Evolutionary conservation across 768 basidiomycete genomes (phyloP), one percentile per base, ranked within the genome.

Genomic region (Phlebiopsis flavidoalba): DNA sequence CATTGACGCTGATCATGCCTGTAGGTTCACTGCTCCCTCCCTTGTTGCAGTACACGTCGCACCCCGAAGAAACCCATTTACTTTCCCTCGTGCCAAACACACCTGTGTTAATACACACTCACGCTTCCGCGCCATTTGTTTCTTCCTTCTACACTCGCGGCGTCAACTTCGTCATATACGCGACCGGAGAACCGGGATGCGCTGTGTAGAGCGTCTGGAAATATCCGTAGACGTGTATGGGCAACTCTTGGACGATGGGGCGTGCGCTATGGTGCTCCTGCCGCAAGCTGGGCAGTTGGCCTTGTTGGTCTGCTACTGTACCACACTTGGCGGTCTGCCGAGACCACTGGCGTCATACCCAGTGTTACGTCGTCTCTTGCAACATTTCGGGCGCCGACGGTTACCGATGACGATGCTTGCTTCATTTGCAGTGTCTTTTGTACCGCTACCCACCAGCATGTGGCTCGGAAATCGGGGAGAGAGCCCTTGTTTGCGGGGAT

Each of bases 221-320:
- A 68, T 96, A n/a, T 72, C 74, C 14, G 68, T 96, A 7, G 91
- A 95, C n/a, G n/a, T 69, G 85, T 86, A 84, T 76, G 78, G 71
- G 77, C 82, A 10, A 91, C 88, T 1, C 60, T 92, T 6, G 91
- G 91, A 1, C 79, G 89, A 40, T 80, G 84, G 71, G 84, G 86
- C 1, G 75, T 85, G 17, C 79, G 96, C 22, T 98, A 93, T 74
- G 81, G 88, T 51, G 87, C 84, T 35, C 85, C 86, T 1, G 66
- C 91, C 0, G 76, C 87, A 3, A 81, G 82, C 26, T 97, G 95
- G 89, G 79, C 85, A 2, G 75, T 88, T 1, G 93, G 89, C 4
- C 72, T 92, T n/a, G 82, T 85, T 1, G 76, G 81, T 4, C 64
- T 90, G 15, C 66, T 87, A 0, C 58, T 89, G 21, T 86, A 82